These are phyloP conservation scores for Salix purpurea DNA, from an alignment of 345 rosid genomes.

Conservation along the genomic window DNA sequence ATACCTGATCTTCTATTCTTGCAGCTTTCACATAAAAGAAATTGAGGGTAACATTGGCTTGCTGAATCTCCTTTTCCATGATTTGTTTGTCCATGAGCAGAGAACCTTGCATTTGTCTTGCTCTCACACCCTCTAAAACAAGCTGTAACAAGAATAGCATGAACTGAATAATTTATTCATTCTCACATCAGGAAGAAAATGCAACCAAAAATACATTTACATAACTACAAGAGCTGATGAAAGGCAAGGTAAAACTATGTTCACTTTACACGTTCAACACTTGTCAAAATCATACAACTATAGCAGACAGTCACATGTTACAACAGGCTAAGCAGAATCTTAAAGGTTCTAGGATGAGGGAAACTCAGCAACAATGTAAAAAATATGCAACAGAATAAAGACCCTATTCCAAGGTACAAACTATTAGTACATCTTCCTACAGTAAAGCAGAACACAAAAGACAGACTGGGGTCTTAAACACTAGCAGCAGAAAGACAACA, in stretches of 20 bases:
- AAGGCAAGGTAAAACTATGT: background rate
- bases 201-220: background rate
- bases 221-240: background rate
- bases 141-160: slow-evolving; percentile 50
- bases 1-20: slow-evolving; percentile 88
- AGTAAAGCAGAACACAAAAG: background rate
- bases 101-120: slow-evolving; percentile 70
- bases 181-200: background rate
- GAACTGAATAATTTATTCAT: background rate
- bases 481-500: background rate
- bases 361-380: background rate
- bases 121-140: slow-evolving; percentile 67
- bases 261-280: background rate
- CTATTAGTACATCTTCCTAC: background rate
- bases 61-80: slow-evolving; percentile 69
- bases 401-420: background rate
- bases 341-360: background rate
- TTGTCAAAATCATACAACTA: background rate
- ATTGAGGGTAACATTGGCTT: slow-evolving; percentile 57
- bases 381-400: background rate
- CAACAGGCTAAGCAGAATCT: background rate
- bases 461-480: background rate
- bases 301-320: background rate
- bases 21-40: slow-evolving; percentile 60
- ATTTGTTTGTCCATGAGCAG: slow-evolving; percentile 52